Conservation (phyloP, 179 eudicot species). For the Monotropa hypopitys region DNA sequence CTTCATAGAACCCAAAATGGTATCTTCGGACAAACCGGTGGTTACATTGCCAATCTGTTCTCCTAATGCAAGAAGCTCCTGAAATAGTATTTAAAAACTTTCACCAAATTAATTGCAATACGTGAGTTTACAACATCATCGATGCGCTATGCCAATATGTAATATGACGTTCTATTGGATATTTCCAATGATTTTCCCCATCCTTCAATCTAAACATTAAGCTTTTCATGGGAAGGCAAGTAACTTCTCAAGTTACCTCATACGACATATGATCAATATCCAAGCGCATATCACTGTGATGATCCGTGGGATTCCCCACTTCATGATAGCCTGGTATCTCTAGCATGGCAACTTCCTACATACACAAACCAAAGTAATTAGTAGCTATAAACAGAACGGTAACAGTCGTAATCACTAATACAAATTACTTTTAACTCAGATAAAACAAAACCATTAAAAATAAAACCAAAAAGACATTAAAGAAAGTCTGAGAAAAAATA, state of each 20-base stretch:
- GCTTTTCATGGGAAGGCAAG: neutral
- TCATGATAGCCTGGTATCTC: conserved; percentile 61
- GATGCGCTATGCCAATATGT: neutral
- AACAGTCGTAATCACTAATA: neutral
- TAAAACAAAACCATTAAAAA: neutral
- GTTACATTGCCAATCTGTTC: conserved; percentile 72
- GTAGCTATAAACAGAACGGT: neutral
- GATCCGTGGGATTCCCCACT: conserved; percentile 47
- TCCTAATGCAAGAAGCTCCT: conserved; percentile 95
- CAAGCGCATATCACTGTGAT: conserved; percentile 82
- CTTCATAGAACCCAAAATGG: conserved; percentile 42
- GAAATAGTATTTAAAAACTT: conserved; percentile 12
- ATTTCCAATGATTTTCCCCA: neutral
- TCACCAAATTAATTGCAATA: neutral
- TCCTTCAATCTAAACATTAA: neutral
- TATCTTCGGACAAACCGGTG: conserved; percentile 68
- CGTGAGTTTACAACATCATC: neutral
- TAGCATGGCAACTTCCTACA: conserved; percentile 71
- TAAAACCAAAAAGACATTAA: neutral
- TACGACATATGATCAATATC: conserved; percentile 93
- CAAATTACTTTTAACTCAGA: neutral
- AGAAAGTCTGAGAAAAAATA: neutral
- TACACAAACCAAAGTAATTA: conserved; percentile 4
- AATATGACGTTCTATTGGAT: neutral
- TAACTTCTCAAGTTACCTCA: conserved; percentile 46